Evolutionary conservation across 2,329 filamentous ascomycete species (phyloP).

Genomic region (Paecilomyces dactylethromorphus): DNA sequence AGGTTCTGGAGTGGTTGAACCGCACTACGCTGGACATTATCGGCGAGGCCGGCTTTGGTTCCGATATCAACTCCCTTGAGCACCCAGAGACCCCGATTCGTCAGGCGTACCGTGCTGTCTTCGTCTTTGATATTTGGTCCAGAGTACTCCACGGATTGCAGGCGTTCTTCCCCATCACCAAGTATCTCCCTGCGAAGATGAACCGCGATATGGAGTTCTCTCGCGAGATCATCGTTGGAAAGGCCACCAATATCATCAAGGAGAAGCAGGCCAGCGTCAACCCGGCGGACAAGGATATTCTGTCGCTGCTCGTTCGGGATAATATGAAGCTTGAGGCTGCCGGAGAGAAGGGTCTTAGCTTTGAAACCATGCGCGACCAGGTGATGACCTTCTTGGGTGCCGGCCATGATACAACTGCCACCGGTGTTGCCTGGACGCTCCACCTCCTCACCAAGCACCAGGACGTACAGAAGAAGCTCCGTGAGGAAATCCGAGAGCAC

Average conservation of each 20-base stretch:
- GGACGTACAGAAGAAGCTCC: conserved; percentile 33
- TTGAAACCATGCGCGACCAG: conserved; percentile 31
- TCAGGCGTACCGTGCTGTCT: conserved; percentile 37
- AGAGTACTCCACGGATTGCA: conserved; percentile 37
- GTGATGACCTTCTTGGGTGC: conserved; percentile 38
- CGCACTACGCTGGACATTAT: conserved; percentile 41
- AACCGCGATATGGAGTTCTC: conserved; percentile 31
- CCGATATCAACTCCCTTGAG: conserved; percentile 34
- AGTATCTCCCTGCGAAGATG: conserved; percentile 32
- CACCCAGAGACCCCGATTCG: conserved; percentile 31
- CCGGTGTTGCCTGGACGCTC: conserved; percentile 38
- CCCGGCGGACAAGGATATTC: conserved; percentile 29
- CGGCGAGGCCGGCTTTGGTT: conserved; percentile 36
- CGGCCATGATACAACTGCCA: conserved; percentile 41
- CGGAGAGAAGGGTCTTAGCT: conserved; percentile 30
- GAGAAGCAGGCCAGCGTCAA: conserved; percentile 29
- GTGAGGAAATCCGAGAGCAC: conserved; percentile 32
- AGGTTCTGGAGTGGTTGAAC: conserved; percentile 39
- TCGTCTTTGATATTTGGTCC: conserved; percentile 33
- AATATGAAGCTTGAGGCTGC: conserved; percentile 34
- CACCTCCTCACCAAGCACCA: conserved; percentile 36
- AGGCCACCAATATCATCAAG: conserved; percentile 30
- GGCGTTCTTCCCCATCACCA: conserved; percentile 35
- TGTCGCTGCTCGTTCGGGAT: conserved; percentile 36
- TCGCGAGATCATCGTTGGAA: conserved; percentile 28